Evolutionary conservation across 352 stramenopile genomes (phyloP).

Genomic region (Pythium vanterpoolii): DNA sequence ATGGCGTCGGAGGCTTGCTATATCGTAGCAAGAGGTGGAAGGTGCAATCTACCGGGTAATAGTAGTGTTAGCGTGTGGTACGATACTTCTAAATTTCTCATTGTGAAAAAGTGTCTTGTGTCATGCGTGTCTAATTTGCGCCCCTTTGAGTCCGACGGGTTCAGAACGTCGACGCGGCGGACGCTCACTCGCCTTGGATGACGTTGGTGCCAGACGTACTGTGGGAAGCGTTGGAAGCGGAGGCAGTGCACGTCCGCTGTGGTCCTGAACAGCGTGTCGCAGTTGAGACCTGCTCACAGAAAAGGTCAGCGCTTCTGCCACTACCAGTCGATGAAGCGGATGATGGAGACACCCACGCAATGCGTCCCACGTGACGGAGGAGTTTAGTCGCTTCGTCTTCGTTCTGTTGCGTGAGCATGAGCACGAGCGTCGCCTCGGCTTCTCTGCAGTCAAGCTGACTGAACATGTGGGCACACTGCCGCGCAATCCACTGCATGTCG

Average conservation of each 20-base stretch:
- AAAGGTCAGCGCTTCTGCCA: not conserved
- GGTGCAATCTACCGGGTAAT: not conserved
- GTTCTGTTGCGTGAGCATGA: constrained; percentile 36
- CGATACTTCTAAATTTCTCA: not conserved
- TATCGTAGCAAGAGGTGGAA: not conserved
- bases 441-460: constrained; percentile 60
- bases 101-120: not conserved
- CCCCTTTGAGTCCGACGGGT: constrained; percentile 3
- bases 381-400: constrained; percentile 15
- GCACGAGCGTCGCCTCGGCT: constrained; percentile 35
- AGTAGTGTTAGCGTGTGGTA: not conserved
- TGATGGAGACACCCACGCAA: constrained; percentile 9
- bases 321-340: not conserved
- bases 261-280: not conserved
- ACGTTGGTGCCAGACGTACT: not conserved
- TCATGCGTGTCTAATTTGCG: not conserved
- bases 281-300: not conserved
- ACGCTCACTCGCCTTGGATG: not conserved
- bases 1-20: not conserved
- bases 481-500: constrained; percentile 49
- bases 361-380: not conserved
- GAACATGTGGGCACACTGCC: constrained; percentile 60
- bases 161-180: constrained; percentile 3
- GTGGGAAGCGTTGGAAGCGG: constrained; percentile 2
- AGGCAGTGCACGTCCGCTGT: not conserved